Base-by-base conservation (phyloP, 2,329 filamentous ascomycete genomes). In the Cladophialophora yegresii region DNA sequence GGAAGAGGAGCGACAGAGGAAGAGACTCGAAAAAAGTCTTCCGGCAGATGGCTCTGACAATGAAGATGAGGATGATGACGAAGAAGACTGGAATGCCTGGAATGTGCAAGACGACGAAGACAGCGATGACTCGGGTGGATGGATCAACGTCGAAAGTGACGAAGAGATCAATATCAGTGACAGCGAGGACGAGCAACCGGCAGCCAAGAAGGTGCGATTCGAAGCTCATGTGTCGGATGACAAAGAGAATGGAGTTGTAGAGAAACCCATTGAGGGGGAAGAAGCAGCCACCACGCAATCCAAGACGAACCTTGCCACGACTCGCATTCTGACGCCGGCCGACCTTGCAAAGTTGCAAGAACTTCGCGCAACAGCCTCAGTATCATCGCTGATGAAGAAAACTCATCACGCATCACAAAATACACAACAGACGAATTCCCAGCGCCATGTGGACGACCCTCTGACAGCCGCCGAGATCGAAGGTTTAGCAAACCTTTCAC, bases 281-380 rank as follows among this genome's bases (percentile, higher is more conserved):
- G 58, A 61, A 22, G 22, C 9, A 30, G 32, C 33, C 69, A 65
- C 66, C 40, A 61, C 62, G 32, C 59, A 68, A 47, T 68, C 74
- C 59, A 73, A 79, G 36, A 87, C 89, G 12, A 92, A 87, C 72
- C 86, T 97, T 50, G 93, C 93, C n/a, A 96, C 91, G 0, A 96
- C 91, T 1, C 89, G 91, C 55, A 96, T 99, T 69, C 87, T 99
- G 67, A 99, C 95, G 0, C 95, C 95, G 0, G 95, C 95, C 12
- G 95, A 99, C 77, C 85, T 98, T n/a, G 89, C 91, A 71, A 98
- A 98, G 76, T 88, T 99, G 22, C 87, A 91, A 67, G 93, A 97
- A 77, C 87, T 99, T 26, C 90, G 91, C 54, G 82, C 90, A 56
- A 82, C 89, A 50, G 87, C 91, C 22, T 85, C 86, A 40, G 80